These are phyloP conservation scores for Plasmopara viticola DNA, from an alignment of 352 stramenopile species.

Conservation along the genomic window DNA sequence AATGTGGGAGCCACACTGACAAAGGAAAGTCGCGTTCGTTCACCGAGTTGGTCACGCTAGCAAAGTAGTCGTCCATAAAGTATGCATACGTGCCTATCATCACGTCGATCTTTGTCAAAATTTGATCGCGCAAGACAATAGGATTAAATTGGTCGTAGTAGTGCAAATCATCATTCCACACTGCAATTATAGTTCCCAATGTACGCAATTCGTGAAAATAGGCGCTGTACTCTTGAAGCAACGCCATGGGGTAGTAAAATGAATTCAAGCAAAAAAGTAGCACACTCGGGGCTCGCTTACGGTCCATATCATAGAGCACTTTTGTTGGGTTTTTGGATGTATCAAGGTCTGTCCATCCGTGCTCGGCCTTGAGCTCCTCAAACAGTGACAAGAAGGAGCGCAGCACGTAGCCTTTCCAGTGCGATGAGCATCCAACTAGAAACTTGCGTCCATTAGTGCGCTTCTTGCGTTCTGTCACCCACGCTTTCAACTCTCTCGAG, in stretches of 20 bases:
- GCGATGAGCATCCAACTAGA: conserved; percentile 52
- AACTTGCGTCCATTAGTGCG: conserved; percentile 71
- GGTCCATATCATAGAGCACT: conserved; percentile 59
- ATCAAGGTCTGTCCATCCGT: conserved; percentile 59
- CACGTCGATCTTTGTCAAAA: conserved; percentile 61
- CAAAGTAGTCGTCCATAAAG: conserved; percentile 75
- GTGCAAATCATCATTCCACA: conserved; percentile 78
- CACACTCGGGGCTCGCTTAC: conserved; percentile 52
- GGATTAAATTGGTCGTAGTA: conserved; percentile 78
- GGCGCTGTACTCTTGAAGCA: conserved; percentile 50
- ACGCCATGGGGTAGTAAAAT: conserved; percentile 55
- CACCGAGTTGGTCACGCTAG: conserved; percentile 37
- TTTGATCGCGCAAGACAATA: conserved; percentile 45
- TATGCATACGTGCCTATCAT: conserved; percentile 72
- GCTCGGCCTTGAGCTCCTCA: conserved; percentile 50
- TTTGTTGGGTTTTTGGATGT: conserved; percentile 44
- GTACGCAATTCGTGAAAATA: conserved; percentile 67
- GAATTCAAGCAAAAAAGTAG: conserved; percentile 78
- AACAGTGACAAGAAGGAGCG: conserved; percentile 65
- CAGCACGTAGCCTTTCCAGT: conserved; percentile 61
- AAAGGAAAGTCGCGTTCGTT: conserved; percentile 55
- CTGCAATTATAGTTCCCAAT: conserved; percentile 58
- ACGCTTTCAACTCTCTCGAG: conserved; percentile 48
- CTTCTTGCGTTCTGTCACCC: conserved; percentile 50
- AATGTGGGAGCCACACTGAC: conserved; percentile 63